Evolutionary conservation across 2,329 filamentous ascomycete genomes (phyloP), one percentile per base, ranked within the genome.

Genomic region (Aphanocladium album): DNA sequence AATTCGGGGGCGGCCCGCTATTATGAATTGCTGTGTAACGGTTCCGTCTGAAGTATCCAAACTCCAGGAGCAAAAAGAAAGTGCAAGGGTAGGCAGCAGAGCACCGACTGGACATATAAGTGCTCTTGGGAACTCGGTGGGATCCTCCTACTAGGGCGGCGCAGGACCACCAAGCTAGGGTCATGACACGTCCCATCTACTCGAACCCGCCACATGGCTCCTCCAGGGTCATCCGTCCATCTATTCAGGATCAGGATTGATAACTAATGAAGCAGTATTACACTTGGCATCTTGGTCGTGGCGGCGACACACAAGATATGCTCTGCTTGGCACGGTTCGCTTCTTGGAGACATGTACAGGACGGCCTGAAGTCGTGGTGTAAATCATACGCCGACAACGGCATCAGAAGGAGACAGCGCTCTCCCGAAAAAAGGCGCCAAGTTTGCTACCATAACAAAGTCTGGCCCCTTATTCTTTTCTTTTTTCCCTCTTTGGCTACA

Each of bases 151-250:
- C 56, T 59, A 17, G 19, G 46, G 25, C 56, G 56, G 46, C 30
- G 35, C 56, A 59, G 37, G 37, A 43, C 17, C 39, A 17, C n/a
- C 30, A 21, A 33, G 55, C 46, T 50, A 41, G 46, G 56, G 37
- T 25, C 37, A 52, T 59, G 56, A 52, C 56, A 59, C 56, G 37
- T 59, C 37, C 56, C 47, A 52, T 52, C 23, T 52, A n/a, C 46
- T 43, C 33, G 49, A 51, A 45, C 47, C 37, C 30, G 56, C 30
- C 43, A 49, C 54, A 57, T 49, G 54, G 54, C 37, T 33, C 47
- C 17, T 23, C 19, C 21, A 11, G n/a, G 27, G 47, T 25, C 47
- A 41, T 17, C 14, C 25, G n/a, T n/a, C 21, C 33, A 51, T 51
- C 33, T 52, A 23, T 45, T 25, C 7, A 41, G 21, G 23, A 39